Base-by-base conservation (phyloP, 495 filamentous ascomycete species). In the Platismatia glauca region DNA sequence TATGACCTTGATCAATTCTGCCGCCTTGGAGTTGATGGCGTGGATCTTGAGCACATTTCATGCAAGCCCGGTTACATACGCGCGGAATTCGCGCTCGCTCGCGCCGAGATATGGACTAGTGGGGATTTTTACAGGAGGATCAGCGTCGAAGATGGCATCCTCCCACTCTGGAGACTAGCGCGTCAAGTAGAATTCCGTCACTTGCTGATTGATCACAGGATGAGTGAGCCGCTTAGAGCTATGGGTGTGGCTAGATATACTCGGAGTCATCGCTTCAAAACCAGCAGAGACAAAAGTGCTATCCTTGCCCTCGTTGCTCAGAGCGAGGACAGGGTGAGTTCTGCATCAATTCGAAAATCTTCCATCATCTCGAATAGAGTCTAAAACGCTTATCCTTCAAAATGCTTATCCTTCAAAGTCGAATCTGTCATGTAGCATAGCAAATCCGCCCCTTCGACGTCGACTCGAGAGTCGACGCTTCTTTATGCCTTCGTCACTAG, bases 171-270 rank as follows among this genome's bases (percentile, higher is more conserved):
- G 9, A 33, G 9, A 24, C 24, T n/a, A 60, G 29, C 0, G 29
- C 16, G 27, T 60, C 58, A n/a, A 27, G 27, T 31, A 41, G 11
- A 59, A 13, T 9, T 37, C 18, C 35, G 39, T 48, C 6, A 60
- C 43, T 37, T 60, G 24, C 22, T 46, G 58, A 35, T 43, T 50
- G 24, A 60, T 60, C 24, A 60, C 44, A 5, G 58, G 58, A 24
- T 60, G 58, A 31, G 34, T 24, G 34, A 60, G 58, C 7, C 41
- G 41, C 46, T 50, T 29, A 31, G 52, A 60, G 46, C 58, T 60
- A n/a, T 56, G 33, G 20, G 55, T 15, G 18, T 56, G 31, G 33
- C 43, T 46, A 9, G 3, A 24, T 12, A 7, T 18, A 18, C 3
- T 41, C 7, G 3, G n/a, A 24, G 20, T 46, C 43, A 46, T 20